phyloP scores from a whole-genome alignment of 305 asterid species.

The Solanum hybrid region DNA sequence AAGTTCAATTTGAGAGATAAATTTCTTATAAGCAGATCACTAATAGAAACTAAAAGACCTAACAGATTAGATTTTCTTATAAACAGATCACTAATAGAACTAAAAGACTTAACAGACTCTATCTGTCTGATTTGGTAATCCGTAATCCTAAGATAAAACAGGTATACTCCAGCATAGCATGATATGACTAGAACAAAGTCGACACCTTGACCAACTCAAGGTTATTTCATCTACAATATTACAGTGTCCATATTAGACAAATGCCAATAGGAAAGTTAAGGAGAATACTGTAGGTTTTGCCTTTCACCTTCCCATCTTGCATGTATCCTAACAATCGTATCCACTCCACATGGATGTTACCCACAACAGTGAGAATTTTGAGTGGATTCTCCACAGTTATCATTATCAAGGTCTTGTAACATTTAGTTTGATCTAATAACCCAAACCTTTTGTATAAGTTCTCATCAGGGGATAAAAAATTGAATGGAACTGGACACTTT shows the following conservation, averaged over 20 bases:
- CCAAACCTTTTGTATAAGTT: not conserved
- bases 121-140: not conserved
- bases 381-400: not conserved
- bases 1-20: constrained; percentile 7
- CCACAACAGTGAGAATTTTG: not conserved
- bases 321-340: not conserved
- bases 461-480: not conserved
- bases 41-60: not conserved
- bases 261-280: not conserved
- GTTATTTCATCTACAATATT: not conserved
- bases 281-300: not conserved
- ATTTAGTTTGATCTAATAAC: not conserved
- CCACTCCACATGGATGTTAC: not conserved
- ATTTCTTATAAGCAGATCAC: not conserved
- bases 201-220: not conserved
- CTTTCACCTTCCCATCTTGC: not conserved
- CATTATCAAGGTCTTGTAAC: not conserved
- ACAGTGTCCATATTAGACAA: not conserved
- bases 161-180: not conserved
- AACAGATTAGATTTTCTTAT: not conserved
- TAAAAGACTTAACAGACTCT: not conserved
- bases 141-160: not conserved
- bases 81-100: not conserved
- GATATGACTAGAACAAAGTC: not conserved
- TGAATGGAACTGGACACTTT: not conserved